Percentiles rank a stretch among this genome's conserved stretches.
Conservation (phyloP, 2,329 filamentous ascomycete genomes). For the Gnomoniopsis smithogilvyi region DNA sequence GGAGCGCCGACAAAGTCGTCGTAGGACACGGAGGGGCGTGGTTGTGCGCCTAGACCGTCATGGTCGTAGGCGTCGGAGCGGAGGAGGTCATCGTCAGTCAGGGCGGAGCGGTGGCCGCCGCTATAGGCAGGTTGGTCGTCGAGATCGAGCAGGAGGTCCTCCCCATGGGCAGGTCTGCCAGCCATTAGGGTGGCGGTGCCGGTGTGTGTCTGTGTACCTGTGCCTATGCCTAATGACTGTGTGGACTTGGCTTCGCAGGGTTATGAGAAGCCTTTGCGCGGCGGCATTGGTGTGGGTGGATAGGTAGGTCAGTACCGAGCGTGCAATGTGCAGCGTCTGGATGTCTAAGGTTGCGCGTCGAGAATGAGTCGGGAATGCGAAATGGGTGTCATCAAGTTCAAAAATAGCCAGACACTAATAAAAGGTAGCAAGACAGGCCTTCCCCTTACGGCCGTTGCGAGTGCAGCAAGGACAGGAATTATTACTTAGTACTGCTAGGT, state of each 20-base stretch:
- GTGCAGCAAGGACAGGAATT: no score
- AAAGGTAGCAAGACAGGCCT: no score
- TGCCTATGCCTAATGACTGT: no score
- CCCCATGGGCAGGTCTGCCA: slow-evolving; percentile 53
- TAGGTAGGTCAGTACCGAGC: background rate
- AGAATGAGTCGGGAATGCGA: background rate
- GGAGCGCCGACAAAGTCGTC: slow-evolving; percentile 85
- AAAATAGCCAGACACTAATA: no score
- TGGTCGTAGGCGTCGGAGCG: slow-evolving; percentile 70
- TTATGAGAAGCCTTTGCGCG: slow-evolving; percentile 17
- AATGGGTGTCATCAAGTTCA: background rate
- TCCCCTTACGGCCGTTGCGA: no score
- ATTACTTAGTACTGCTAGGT: no score
- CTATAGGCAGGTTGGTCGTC: slow-evolving; percentile 71
- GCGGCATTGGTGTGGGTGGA: slow-evolving; percentile 6
- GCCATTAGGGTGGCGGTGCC: slow-evolving; percentile 51
- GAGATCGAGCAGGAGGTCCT: slow-evolving; percentile 71
- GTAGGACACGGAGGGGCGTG: slow-evolving; percentile 86
- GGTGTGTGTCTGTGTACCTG: background rate
- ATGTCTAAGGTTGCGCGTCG: background rate
- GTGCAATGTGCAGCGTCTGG: background rate
- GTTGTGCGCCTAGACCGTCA: slow-evolving; percentile 49
- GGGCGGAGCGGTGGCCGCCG: slow-evolving; percentile 71
- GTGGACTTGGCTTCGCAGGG: slow-evolving; percentile 8
- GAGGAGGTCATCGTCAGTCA: slow-evolving; percentile 78